Base-by-base conservation (phyloP, 768 basidiomycete genomes). In the Xerocomus brunneocitrinus region DNA sequence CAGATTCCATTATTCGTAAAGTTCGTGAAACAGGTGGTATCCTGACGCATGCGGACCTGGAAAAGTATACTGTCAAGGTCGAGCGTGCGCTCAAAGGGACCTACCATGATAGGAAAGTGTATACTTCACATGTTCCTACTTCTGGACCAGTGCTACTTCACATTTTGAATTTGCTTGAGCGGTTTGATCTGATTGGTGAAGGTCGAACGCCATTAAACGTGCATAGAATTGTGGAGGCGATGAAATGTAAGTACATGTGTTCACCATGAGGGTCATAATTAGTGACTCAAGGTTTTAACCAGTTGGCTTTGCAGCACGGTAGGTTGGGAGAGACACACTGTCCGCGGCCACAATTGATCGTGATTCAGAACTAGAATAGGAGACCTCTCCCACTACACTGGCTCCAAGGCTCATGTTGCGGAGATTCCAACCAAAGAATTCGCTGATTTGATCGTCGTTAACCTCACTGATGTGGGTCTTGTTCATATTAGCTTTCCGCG, bases 121-220 rank as follows among this genome's bases (percentile, higher is more conserved):
- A 91, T 69, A 94, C 92, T 0, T 79, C 87, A 0, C 81, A 84
- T 62, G 86, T 91, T 12, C 97, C 97, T 5, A 85, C 88, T 8
- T 87, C 87, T 10, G 95, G 95, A 5, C 86, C 90, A 76, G 90
- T 89, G n/a, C 73, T 98, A 39, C 72, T 97, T 38, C 88, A 92
- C 65, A 88, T 98, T 79, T 73, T 98, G n/a, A 97, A 98, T 65
- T 67, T 94, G 19, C 72, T 95, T 43, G 94, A 97, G 64, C 76
- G 79, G n/a, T 98, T 80, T 62, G 72, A 77, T 48, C 62, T 76
- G 35, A 69, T 80, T 32, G 58, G 77, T 16, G 71, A 73, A 25
- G 82, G 82, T 42, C 68, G 75, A 57, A 84, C 77, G n/a, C 75
- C 77, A 0, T 66, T 91, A 14, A 88, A 83, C 58, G 75, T 81